A percentile compares a stretch with the other conserved stretches of the same genome.
Conservation (phyloP, 208 protist species). For the Trypanosoma conorhini region DNA sequence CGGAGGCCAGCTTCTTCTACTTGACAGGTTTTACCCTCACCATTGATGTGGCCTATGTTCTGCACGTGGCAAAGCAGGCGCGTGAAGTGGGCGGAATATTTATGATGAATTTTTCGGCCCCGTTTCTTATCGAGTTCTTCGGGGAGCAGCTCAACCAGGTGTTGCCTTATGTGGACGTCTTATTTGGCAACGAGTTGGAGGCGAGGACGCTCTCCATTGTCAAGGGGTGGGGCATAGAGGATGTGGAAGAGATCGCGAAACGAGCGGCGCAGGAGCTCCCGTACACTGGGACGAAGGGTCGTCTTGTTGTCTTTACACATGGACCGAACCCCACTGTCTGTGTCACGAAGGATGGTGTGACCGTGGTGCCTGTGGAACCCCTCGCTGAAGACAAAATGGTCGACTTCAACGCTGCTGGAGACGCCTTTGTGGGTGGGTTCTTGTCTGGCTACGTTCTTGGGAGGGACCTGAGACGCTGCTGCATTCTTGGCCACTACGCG, state of each 20-base stretch:
- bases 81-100: slow-evolving; percentile 83
- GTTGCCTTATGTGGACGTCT: slow-evolving; percentile 93
- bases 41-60: slow-evolving; percentile 90
- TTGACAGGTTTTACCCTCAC: slow-evolving; percentile 97
- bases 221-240: slow-evolving; percentile 70
- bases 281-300: slow-evolving; percentile 80
- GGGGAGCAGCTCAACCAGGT: slow-evolving; percentile 82
- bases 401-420: slow-evolving; percentile 98
- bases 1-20: slow-evolving; percentile 86
- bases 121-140: slow-evolving; percentile 97
- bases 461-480: slow-evolving; percentile 72
- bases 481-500: slow-evolving; percentile 89
- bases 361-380: slow-evolving; percentile 55
- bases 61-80: slow-evolving; percentile 91
- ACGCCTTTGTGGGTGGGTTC: slow-evolving; percentile 98
- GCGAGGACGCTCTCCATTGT: slow-evolving; percentile 77
- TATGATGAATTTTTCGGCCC: slow-evolving; percentile 96
- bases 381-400: slow-evolving; percentile 93
- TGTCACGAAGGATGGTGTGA: slow-evolving; percentile 44
- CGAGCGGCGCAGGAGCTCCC: slow-evolving; percentile 66
- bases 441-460: slow-evolving; percentile 82
- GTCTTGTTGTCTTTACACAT: slow-evolving; percentile 96
- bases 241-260: slow-evolving; percentile 87
- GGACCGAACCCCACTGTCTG: slow-evolving; percentile 89
- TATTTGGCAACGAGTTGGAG: slow-evolving; percentile 98